Percentiles rank a stretch among this genome's conserved stretches.
Evolutionary conservation across 345 rosid genomes (phyloP).

Genomic region (Salix koriyanagi): DNA sequence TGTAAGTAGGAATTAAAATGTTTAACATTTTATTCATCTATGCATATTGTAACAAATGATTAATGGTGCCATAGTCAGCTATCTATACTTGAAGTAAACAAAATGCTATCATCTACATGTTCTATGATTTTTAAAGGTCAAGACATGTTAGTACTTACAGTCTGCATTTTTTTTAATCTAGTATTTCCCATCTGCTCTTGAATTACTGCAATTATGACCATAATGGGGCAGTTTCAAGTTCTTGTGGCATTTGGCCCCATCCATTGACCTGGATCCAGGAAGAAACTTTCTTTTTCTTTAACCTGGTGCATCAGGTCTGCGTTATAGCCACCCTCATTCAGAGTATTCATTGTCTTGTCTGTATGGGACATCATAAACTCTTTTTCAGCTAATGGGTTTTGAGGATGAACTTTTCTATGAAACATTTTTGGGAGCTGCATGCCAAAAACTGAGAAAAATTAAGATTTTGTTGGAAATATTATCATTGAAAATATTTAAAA

Average conservation of each 20-base stretch:
- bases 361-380: slow-evolving; percentile 14
- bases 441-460: slow-evolving; percentile 14
- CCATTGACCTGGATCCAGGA: slow-evolving; percentile 25
- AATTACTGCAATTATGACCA: slow-evolving; percentile 26
- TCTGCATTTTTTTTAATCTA: slow-evolving; percentile 95
- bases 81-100: slow-evolving; percentile 1
- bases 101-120: neutral
- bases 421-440: slow-evolving; percentile 67
- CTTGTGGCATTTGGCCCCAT: slow-evolving; percentile 25
- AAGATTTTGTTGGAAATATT: neutral
- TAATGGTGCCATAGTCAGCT: neutral
- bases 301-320: slow-evolving; percentile 26
- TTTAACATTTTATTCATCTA: neutral
- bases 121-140: neutral
- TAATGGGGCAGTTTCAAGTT: slow-evolving; percentile 35
- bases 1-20: neutral
- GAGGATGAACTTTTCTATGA: slow-evolving; percentile 75
- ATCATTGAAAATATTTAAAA: neutral
- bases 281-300: slow-evolving; percentile 26
- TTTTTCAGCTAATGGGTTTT: slow-evolving; percentile 35
- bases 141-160: slow-evolving; percentile 53
- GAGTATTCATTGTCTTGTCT: slow-evolving; percentile 21
- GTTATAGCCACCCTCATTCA: slow-evolving; percentile 14
- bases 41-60: neutral
- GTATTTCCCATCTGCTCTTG: slow-evolving; percentile 50